Base-by-base conservation (phyloP, 768 basidiomycete species). In the Psilocybe cyanescens region DNA sequence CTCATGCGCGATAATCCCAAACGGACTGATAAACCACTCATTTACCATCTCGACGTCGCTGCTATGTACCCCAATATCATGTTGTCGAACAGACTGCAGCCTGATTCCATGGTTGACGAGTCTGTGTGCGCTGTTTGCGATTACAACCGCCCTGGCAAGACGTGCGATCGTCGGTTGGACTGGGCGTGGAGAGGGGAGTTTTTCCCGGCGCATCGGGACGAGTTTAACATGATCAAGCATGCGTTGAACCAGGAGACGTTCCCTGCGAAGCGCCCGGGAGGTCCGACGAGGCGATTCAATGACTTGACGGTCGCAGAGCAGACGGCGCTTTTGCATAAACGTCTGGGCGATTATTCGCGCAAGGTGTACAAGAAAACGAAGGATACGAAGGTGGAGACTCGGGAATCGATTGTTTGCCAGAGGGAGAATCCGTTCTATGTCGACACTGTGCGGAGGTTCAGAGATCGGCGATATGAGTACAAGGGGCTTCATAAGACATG, bases 41-140 rank as follows among this genome's bases (percentile, higher is more conserved):
- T 99, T 71, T 99, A 99, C 76, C 97, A 99, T 75, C 77, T 99
- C 69, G 97, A 99, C 70, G 97, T 99, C 64, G 97, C 97, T 2
- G 97, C 97, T 64, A 99, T 99, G 97, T 99, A 99, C 74, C 97
- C 97, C 59, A 99, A 99, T 75, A 99, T 99, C 86, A 99, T 99
- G 97, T 89, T 99, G 81, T 98, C 96, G 16, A 99, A 99, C 72
- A 93, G 97, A 35, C 83, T 99, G 2, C 97, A 99, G 68, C 97
- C 97, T 2, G 97, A 99, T 76, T 97, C 97, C 1, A 92, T 99
- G 79, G 91, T 98, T 8, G 94, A 96, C 69, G 97, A 99, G 74
- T 88, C 97, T 17, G 91, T 90, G 16, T 99, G 97, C 70, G 97
- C 97, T 1, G 95, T 98, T 1, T 99, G 97, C 77, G 97, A 99